phyloP scores from a whole-genome alignment of 1,284 basidiomycete genomes.

The Rhodotorula sp. region DNA sequence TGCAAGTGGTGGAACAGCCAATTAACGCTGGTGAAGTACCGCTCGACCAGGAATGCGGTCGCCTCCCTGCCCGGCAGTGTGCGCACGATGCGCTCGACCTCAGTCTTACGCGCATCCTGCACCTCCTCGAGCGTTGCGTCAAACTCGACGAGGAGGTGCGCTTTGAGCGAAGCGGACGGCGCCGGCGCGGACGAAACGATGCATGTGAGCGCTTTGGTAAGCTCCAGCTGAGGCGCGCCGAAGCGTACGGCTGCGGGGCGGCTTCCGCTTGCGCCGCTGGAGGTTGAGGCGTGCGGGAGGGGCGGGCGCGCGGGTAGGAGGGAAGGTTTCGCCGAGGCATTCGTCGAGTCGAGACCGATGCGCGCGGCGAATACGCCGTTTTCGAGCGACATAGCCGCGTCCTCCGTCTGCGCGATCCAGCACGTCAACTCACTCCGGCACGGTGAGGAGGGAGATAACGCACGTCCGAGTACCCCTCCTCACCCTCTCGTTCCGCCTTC shows the following conservation, averaged over 20 bases:
- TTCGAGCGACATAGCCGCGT: constrained; percentile 38
- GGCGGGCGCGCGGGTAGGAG: neutral
- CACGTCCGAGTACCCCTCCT: constrained; percentile 31
- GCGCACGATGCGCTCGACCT: constrained; percentile 27
- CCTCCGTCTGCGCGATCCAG: constrained; percentile 25
- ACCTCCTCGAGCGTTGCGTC: constrained; percentile 23
- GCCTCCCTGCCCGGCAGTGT: constrained; percentile 26
- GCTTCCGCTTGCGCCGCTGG: neutral
- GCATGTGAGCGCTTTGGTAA: constrained; percentile 37
- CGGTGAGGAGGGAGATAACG: neutral
- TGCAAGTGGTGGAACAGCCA: constrained; percentile 42
- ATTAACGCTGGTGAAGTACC: constrained; percentile 38
- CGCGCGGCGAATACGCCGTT: constrained; percentile 38
- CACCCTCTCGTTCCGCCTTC: neutral
- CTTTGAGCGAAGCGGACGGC: constrained; percentile 10
- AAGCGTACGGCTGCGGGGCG: constrained; percentile 17
- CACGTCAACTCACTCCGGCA: neutral
- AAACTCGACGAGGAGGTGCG: constrained; percentile 36
- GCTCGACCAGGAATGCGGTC: constrained; percentile 29
- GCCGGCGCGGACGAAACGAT: constrained; percentile 21
- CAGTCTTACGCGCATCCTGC: constrained; percentile 11
- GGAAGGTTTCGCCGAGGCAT: neutral
- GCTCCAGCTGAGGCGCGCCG: constrained; percentile 27
- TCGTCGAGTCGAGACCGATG: neutral
- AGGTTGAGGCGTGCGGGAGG: neutral